Conservation (phyloP, 1,139 yeast species). For the Arxiozyma bovina region DNA sequence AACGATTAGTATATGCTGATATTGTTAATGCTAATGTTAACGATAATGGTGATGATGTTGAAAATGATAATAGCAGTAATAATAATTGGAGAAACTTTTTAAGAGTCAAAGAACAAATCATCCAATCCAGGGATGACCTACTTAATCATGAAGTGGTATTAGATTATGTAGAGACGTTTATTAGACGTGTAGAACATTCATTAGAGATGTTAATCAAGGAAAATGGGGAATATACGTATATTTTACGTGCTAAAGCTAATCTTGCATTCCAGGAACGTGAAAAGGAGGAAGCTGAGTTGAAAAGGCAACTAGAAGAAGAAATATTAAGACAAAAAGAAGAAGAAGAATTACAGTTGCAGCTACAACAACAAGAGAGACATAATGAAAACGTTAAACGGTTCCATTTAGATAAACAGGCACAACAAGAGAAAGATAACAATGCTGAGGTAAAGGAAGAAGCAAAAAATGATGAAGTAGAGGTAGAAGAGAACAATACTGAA, state of each 20-base stretch:
- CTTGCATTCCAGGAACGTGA: constrained; percentile 70
- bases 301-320: constrained; percentile 7
- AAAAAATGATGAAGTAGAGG: background rate
- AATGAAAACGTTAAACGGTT: background rate
- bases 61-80: constrained; percentile 12
- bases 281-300: constrained; percentile 26
- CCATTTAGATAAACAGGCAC: background rate
- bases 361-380: background rate
- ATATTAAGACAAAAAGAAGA: constrained; percentile 1
- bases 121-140: constrained; percentile 34
- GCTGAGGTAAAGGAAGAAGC: too few relatives aligned
- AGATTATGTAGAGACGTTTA: constrained; percentile 41
- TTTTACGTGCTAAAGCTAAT: constrained; percentile 75
- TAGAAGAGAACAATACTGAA: background rate
- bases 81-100: constrained; percentile 26
- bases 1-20: constrained; percentile 31
- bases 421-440: too few relatives aligned
- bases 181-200: constrained; percentile 53
- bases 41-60: constrained; percentile 5
- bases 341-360: background rate
- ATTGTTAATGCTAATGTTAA: constrained; percentile 20
- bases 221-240: constrained; percentile 59
- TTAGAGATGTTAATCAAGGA: constrained; percentile 55
- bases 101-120: constrained; percentile 17
- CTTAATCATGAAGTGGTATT: constrained; percentile 44